These are phyloP conservation scores for Tricholoma sp. DNA, from an alignment of 768 basidiomycete species.

Conservation along the genomic window DNA sequence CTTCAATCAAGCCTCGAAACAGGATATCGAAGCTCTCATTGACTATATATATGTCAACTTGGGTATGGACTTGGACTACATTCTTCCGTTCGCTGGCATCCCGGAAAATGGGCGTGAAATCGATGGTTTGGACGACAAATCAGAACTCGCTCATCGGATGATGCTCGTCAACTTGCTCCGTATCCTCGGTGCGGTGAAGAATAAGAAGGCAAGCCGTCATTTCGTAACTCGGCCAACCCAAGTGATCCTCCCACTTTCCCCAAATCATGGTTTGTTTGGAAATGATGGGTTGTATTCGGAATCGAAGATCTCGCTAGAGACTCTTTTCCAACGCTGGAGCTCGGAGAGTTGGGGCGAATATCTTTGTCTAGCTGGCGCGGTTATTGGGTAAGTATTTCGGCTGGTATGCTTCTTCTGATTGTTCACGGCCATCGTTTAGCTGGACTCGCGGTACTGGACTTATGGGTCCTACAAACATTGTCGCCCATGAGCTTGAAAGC, in stretches of 20 bases:
- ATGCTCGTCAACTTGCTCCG: constrained; percentile 98
- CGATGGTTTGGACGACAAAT: constrained; percentile 93
- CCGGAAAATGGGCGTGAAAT: constrained; percentile 99
- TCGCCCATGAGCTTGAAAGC: constrained; percentile 90
- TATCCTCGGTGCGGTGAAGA: constrained; percentile 95
- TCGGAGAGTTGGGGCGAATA: constrained; percentile 99
- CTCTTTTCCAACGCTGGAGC: constrained; percentile 95
- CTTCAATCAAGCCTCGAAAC: constrained; percentile 98
- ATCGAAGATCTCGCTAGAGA: constrained; percentile 97
- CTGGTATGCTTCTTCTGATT: constrained; percentile 4
- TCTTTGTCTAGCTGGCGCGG: constrained; percentile 94
- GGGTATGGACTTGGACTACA: constrained; percentile 96
- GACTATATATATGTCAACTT: constrained; percentile 97
- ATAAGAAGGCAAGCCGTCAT: constrained; percentile 93
- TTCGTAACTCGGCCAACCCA: constrained; percentile 98
- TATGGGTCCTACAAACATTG: constrained; percentile 92
- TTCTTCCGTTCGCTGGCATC: constrained; percentile 96
- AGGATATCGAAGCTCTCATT: constrained; percentile 95
- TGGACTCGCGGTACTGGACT: constrained; percentile 99
- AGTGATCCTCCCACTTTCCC: constrained; percentile 95
- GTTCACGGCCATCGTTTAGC: constrained; percentile 30
- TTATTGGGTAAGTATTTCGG: constrained; percentile 73
- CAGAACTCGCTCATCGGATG: constrained; percentile 96
- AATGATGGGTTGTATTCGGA: constrained; percentile 98
- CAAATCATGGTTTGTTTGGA: constrained; percentile 97